Evolutionary conservation across 179 eudicot species (phyloP).

Genomic region (Nepenthes alata): DNA sequence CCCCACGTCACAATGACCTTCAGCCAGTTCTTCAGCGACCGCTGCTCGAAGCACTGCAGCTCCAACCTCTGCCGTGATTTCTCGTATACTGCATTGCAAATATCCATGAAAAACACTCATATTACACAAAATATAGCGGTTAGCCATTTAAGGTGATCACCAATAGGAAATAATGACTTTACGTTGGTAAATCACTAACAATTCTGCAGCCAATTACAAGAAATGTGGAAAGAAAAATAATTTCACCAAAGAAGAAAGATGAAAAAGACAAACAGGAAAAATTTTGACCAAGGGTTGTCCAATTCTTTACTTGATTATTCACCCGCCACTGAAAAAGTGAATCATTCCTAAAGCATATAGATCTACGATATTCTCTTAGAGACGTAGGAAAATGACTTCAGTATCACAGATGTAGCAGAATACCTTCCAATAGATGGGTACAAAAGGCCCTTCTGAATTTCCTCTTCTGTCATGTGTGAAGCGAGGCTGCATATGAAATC

Average conservation of each 20-base stretch:
- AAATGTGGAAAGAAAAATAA: too few species aligned
- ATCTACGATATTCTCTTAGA: too few species aligned
- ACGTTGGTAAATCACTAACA: neutral
- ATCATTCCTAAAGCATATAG: too few species aligned
- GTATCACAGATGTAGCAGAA: neutral
- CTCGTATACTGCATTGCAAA: slow-evolving; percentile 61
- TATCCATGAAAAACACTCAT: neutral
- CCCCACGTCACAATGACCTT: slow-evolving; percentile 81
- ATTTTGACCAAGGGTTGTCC: too few species aligned
- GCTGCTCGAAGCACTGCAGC: slow-evolving; percentile 82
- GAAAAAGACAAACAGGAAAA: too few species aligned
- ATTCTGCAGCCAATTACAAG: neutral
- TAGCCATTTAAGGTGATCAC: too few species aligned
- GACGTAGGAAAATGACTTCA: neutral
- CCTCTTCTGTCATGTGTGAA: slow-evolving; percentile 86
- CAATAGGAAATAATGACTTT: too few species aligned
- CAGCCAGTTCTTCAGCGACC: slow-evolving; percentile 68
- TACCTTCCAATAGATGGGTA: slow-evolving; percentile 79
- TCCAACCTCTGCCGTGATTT: slow-evolving; percentile 90
- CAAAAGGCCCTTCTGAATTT: slow-evolving; percentile 64
- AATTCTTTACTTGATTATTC: too few species aligned
- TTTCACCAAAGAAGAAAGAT: too few species aligned
- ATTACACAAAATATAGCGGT: too few species aligned
- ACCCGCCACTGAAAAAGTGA: too few species aligned
- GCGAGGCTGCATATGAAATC: slow-evolving; percentile 66